Evolutionary conservation across 2,329 filamentous ascomycete genomes (phyloP), one percentile per base, ranked within the genome.

Genomic region (Colletotrichum sp.): DNA sequence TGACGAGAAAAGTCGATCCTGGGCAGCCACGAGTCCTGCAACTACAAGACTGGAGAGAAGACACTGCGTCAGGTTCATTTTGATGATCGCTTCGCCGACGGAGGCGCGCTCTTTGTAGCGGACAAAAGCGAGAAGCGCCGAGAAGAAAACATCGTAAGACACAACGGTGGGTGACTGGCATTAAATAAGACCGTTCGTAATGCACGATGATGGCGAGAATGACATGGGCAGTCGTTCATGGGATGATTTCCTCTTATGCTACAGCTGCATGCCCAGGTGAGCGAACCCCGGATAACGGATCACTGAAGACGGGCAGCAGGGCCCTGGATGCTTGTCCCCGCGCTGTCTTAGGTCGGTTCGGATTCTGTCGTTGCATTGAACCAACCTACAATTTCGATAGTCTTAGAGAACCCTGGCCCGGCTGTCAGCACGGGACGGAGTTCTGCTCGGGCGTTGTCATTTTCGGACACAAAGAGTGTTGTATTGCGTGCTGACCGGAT

Each of bases 1-100:
- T 8, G 65, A 73, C 21, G 70, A 76, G 32, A 66, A 71, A 30
- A 75, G 52, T 24, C 72, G 68, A 28, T 71, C 55, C 7, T 71
- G 61, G 21, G 72, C 72, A 28, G 36, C 36, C 18, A 8, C 68
- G 38, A 71, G 18, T 9, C 55, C 38, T 10, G 24, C 9, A 1
- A 75, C 38, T 10, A 30, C 9, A 1, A 75, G 36, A 8, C 28
- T 55, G 30, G 66, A 16, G 62, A 75, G 18, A 13, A 75, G 13
- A 32, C 9, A 8, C 4, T 38, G 55, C 7, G 30, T 52, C 36
- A 75, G 38, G 38, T 62, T 71, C 28, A 18, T 62, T 24, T 48
- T 62, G 3, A 24, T 15, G 8, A 18, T 52, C 1, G 5, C 8
- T 26, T 62, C 26, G 6, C 36, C n/a, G 16, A 12, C 36, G 34